Conservation (phyloP, 2,329 filamentous ascomycete genomes). For the Beauveria sp. region DNA sequence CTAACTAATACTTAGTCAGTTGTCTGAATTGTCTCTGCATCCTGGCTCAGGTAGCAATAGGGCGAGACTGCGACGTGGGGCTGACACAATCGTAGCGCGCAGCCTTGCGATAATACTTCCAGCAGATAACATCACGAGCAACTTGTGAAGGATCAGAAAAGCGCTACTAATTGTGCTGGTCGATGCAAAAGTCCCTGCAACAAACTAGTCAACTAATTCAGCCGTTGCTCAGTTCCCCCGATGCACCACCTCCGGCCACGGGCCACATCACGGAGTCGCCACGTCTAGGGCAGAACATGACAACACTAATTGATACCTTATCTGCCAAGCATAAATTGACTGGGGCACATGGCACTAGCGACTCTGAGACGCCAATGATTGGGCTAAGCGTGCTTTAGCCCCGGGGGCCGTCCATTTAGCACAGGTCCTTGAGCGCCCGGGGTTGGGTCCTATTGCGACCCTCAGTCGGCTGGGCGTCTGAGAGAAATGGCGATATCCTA, state of each 20-base stretch:
- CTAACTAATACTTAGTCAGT: not conserved
- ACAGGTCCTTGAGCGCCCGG: not conserved
- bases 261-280: not conserved
- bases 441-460: not conserved
- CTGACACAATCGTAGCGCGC: not conserved
- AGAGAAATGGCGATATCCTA: not conserved
- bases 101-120: not conserved
- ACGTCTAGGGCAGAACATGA: not conserved
- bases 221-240: not conserved
- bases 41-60: not conserved
- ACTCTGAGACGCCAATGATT: not conserved
- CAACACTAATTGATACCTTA: conserved; percentile 5
- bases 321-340: conserved; percentile 12
- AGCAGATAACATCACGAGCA: not conserved
- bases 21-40: not conserved
- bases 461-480: not conserved
- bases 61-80: not conserved
- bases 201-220: not conserved
- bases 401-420: not conserved
- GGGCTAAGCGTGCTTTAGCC: not conserved
- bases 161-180: not conserved
- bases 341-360: not conserved
- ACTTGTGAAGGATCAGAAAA: not conserved
- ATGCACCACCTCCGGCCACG: not conserved
- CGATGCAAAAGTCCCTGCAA: conserved; percentile 5